A percentile compares a stretch with the other conserved stretches of the same genome.
phyloP scores from a whole-genome alignment of 2,329 filamentous ascomycete species.

The Teratosphaeriaceae sp. region DNA sequence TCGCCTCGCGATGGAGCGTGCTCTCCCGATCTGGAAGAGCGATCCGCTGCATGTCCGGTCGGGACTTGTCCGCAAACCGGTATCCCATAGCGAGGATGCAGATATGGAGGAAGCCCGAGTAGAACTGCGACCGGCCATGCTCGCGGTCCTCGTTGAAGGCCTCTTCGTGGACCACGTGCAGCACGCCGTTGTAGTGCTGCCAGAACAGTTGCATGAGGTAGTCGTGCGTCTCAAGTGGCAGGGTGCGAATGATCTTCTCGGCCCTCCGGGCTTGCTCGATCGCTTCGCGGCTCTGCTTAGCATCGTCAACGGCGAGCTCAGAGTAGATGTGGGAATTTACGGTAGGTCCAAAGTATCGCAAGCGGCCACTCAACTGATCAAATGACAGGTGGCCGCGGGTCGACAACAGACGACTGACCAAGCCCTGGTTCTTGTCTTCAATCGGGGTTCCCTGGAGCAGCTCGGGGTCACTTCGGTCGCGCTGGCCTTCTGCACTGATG shows the following conservation, averaged over 20 bases:
- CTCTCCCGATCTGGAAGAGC: conserved; percentile 18
- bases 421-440: conserved; percentile 18
- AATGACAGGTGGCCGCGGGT: conserved; percentile 22
- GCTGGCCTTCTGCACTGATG: conserved; percentile 8
- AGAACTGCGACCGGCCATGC: conserved; percentile 17
- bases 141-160: conserved; percentile 20
- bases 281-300: conserved; percentile 9
- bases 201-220: conserved; percentile 22
- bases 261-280: conserved; percentile 17
- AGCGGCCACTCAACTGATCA: conserved; percentile 18
- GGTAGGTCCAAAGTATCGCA: conserved; percentile 21
- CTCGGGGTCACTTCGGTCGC: conserved; percentile 10
- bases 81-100: conserved; percentile 23
- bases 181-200: conserved; percentile 21
- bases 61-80: conserved; percentile 18
- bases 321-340: conserved; percentile 22
- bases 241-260: conserved; percentile 17
- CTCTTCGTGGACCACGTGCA: conserved; percentile 21
- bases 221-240: conserved; percentile 19
- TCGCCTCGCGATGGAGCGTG: conserved; percentile 20
- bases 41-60: conserved; percentile 19
- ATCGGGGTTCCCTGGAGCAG: conserved; percentile 13
- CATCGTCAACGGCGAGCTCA: conserved; percentile 14
- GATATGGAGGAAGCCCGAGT: conserved; percentile 22
- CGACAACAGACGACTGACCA: conserved; percentile 18